Evolutionary conservation across 371 early-diverging fungal species (phyloP).

Genomic region (Mortierella sp.): DNA sequence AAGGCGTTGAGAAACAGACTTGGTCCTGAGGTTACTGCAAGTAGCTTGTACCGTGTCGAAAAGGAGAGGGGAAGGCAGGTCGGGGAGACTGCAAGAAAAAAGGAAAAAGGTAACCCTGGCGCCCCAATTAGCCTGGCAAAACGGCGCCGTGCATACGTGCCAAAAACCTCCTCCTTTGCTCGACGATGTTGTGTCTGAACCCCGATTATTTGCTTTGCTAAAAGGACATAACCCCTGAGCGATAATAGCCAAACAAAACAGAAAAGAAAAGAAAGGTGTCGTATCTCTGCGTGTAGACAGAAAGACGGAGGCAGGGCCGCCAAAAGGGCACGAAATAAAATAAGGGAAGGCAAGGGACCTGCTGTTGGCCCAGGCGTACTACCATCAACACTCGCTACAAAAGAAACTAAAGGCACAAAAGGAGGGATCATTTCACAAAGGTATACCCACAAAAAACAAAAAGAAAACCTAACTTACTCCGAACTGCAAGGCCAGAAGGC

Average conservation of each 20-base stretch:
- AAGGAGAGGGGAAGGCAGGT: too few relatives aligned
- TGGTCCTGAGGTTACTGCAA: too few relatives aligned
- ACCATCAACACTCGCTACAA: background rate
- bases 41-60: too few relatives aligned
- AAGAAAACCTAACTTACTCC: conserved; percentile 25
- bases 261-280: background rate
- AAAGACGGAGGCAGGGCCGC: conserved; percentile 11
- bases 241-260: background rate
- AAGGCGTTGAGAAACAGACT: background rate
- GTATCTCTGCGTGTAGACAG: background rate
- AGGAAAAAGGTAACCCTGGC: background rate
- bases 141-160: background rate
- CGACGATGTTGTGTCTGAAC: background rate
- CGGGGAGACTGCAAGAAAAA: too few relatives aligned
- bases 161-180: conserved; percentile 8
- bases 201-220: background rate
- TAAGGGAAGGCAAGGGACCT: background rate
- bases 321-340: background rate
- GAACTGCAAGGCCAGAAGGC: conserved; percentile 29
- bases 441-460: background rate
- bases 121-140: background rate
- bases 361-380: background rate
- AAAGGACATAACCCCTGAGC: background rate
- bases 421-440: background rate
- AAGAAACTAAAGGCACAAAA: background rate